These are phyloP conservation scores for Sphagnum tenellum DNA, from an alignment of 225 moss, liverwort and hornwort species.

Conservation along the genomic window DNA sequence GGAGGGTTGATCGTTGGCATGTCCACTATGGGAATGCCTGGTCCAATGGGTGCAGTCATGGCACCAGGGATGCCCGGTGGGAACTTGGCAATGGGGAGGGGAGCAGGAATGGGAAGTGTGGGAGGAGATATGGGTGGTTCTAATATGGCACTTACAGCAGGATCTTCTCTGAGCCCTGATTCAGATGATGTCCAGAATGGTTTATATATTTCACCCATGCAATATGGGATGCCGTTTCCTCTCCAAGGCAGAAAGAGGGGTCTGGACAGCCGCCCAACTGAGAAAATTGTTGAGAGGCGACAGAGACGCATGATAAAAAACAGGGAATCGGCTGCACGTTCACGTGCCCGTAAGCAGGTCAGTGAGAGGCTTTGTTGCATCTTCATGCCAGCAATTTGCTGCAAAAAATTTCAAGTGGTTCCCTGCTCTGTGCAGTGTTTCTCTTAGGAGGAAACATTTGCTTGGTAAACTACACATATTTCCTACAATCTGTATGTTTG, in stretches of 20 bases:
- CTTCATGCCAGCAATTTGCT: too few species aligned
- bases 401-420: too few species aligned
- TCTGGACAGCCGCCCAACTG: slow-evolving; percentile 60
- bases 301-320: slow-evolving; percentile 98
- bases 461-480: too few species aligned
- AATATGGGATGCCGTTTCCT: slow-evolving; percentile 55
- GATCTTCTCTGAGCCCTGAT: slow-evolving; percentile 63
- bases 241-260: slow-evolving; percentile 75
- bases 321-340: slow-evolving; percentile 92
- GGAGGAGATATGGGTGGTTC: slow-evolving; percentile 4
- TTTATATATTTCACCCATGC: slow-evolving; percentile 63
- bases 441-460: too few species aligned
- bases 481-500: too few species aligned
- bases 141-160: slow-evolving; percentile 68
- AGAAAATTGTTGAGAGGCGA: slow-evolving; percentile 84
- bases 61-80: slow-evolving; percentile 50
- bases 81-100: slow-evolving; percentile 60
- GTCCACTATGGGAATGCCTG: slow-evolving; percentile 45
- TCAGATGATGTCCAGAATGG: slow-evolving; percentile 80
- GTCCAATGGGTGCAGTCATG: slow-evolving; percentile 58
- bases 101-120: slow-evolving; percentile 25
- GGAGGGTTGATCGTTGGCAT: slow-evolving; percentile 41
- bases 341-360: slow-evolving; percentile 96
- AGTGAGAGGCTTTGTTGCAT: too few species aligned
- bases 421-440: too few species aligned